Conservation (phyloP, 768 basidiomycete species). For the Russula foetens region DNA sequence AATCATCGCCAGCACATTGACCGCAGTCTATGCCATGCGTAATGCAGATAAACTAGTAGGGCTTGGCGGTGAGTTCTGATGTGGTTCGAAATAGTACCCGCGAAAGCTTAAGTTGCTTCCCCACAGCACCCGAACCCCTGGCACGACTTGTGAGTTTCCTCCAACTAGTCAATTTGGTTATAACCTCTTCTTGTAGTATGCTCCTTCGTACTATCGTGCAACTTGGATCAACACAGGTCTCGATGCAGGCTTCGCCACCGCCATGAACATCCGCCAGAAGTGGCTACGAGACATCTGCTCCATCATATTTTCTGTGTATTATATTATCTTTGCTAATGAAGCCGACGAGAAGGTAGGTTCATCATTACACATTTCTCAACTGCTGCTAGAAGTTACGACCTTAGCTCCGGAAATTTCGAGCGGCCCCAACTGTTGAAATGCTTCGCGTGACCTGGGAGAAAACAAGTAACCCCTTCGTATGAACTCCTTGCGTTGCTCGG, state of each 20-base stretch:
- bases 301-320: slow-evolving; percentile 80
- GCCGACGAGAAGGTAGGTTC: slow-evolving; percentile 88
- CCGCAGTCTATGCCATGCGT: slow-evolving; percentile 71
- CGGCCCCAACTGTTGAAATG: slow-evolving; percentile 94
- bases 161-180: not conserved
- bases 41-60: slow-evolving; percentile 85
- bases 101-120: slow-evolving; percentile 7
- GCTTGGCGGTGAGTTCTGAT: slow-evolving; percentile 52
- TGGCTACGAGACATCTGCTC: slow-evolving; percentile 88
- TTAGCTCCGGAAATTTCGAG: slow-evolving; percentile 85
- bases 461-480: slow-evolving; percentile 84
- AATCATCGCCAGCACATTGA: slow-evolving; percentile 78
- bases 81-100: not conserved
- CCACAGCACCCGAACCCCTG: slow-evolving; percentile 83
- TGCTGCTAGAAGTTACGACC: not conserved
- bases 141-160: slow-evolving; percentile 63
- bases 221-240: slow-evolving; percentile 92
- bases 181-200: slow-evolving; percentile 48
- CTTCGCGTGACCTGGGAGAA: slow-evolving; percentile 96
- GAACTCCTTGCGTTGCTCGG: slow-evolving; percentile 21
- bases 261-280: slow-evolving; percentile 85
- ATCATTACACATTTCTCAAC: not conserved
- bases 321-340: slow-evolving; percentile 81
- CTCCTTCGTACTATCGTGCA: slow-evolving; percentile 88
- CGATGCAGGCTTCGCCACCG: slow-evolving; percentile 97